Conservation (phyloP, 108 stramenopile species). For the Craspedostauros australis region DNA sequence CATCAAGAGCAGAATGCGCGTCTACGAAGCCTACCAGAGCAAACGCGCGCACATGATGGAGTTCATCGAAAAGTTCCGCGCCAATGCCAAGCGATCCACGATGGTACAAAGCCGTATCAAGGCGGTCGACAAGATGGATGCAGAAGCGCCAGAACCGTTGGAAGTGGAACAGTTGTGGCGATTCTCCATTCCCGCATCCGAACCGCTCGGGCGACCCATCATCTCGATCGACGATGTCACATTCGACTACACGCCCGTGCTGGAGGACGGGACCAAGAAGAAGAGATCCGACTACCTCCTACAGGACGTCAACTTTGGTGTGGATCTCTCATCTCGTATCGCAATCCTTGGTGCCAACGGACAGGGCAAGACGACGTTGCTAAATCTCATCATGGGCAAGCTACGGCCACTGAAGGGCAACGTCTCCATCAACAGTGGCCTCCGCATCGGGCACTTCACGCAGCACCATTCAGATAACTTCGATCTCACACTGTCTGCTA, state of each 20-base stretch:
- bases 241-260: slow-evolving; percentile 83
- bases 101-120: slow-evolving; percentile 98
- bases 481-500: slow-evolving; percentile 72
- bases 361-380: slow-evolving; percentile 66
- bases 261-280: slow-evolving; percentile 42
- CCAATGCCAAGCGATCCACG: slow-evolving; percentile 92
- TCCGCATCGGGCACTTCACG: slow-evolving; percentile 92
- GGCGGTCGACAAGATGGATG: slow-evolving; percentile 92
- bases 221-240: slow-evolving; percentile 93
- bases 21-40: slow-evolving; percentile 88
- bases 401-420: slow-evolving; percentile 69
- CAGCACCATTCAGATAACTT: slow-evolving; percentile 96
- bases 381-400: slow-evolving; percentile 91
- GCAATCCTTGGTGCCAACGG: slow-evolving; percentile 88
- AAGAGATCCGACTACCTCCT: slow-evolving; percentile 66
- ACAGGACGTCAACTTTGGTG: slow-evolving; percentile 92
- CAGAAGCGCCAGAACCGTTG: slow-evolving; percentile 82
- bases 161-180: slow-evolving; percentile 69
- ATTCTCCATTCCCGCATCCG: slow-evolving; percentile 89
- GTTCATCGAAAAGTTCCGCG: slow-evolving; percentile 95
- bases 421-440: slow-evolving; percentile 77
- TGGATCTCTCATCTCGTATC: slow-evolving; percentile 83
- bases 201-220: slow-evolving; percentile 87
- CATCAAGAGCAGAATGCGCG: slow-evolving; percentile 76
- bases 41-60: slow-evolving; percentile 98